Conservation (phyloP, 805 yeast genomes). For the Schwanniomyces sp. region DNA sequence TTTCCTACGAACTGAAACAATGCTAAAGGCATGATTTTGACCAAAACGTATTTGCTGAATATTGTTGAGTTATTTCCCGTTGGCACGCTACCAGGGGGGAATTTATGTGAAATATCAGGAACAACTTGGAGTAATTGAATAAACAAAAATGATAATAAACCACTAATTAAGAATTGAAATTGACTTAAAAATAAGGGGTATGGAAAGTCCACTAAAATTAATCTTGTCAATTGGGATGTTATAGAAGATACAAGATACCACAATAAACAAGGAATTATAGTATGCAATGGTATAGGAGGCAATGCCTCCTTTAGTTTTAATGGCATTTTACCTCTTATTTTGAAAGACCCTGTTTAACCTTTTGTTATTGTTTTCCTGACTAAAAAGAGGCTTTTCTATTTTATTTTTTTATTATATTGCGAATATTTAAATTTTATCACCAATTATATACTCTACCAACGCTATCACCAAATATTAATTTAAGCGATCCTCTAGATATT, state of each 20-base stretch:
- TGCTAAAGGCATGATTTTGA: slow-evolving; percentile 61
- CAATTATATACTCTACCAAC: slow-evolving; percentile 52
- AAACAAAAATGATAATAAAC: slow-evolving; percentile 40
- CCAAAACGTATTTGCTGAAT: slow-evolving; percentile 29
- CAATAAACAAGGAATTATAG: slow-evolving; percentile 44
- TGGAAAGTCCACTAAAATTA: slow-evolving; percentile 53
- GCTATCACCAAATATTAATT: slow-evolving; percentile 54
- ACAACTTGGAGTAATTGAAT: slow-evolving; percentile 31
- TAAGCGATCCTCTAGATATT: slow-evolving; percentile 33
- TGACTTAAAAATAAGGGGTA: slow-evolving; percentile 66
- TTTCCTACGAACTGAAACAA: slow-evolving; percentile 66
- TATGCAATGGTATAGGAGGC: slow-evolving; percentile 37
- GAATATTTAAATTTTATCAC: slow-evolving; percentile 14
- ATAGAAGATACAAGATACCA: slow-evolving; percentile 66
- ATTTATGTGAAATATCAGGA: slow-evolving; percentile 30
- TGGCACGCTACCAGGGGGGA: slow-evolving; percentile 61
- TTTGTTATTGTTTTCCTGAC: background rate
- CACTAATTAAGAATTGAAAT: slow-evolving; percentile 58
- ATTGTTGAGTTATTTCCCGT: slow-evolving; percentile 19
- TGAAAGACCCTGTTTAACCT: background rate
- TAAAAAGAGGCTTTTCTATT: background rate
- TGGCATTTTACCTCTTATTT: background rate
- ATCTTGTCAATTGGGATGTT: slow-evolving; percentile 64
- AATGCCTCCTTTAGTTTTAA: slow-evolving; percentile 3
- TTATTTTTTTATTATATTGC: background rate